Evolutionary conservation across 306 rosid genomes (phyloP).

Genomic region (Sesbania bispinosa): DNA sequence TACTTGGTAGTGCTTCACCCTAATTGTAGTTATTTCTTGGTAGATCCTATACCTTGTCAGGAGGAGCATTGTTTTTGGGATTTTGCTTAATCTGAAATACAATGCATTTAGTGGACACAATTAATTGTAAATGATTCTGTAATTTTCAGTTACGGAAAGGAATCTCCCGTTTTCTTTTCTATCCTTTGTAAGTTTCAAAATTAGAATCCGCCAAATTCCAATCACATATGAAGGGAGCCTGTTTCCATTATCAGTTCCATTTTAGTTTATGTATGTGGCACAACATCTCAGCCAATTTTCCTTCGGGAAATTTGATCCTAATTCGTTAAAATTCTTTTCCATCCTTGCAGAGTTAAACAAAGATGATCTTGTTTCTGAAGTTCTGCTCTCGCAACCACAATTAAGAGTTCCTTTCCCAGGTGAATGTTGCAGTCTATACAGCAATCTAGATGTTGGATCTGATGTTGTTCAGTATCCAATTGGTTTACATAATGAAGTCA

Average conservation of each 20-base stretch:
- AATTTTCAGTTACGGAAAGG: background rate
- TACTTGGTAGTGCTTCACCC: background rate
- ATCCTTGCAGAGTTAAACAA: conserved; percentile 47
- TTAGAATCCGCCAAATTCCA: background rate
- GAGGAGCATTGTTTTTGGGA: background rate
- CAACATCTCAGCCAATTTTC: conserved; percentile 1
- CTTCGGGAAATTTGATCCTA: background rate
- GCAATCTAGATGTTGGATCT: conserved; percentile 34
- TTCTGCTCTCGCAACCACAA: conserved; percentile 35
- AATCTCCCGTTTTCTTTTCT: background rate
- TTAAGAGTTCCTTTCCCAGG: conserved; percentile 38
- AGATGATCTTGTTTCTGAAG: conserved; percentile 44
- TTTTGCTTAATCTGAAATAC: conserved; percentile 4
- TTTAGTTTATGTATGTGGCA: background rate
- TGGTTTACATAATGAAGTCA: conserved; percentile 31
- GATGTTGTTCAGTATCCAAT: conserved; percentile 24
- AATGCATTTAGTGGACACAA: background rate
- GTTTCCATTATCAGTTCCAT: background rate
- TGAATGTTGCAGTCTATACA: conserved; percentile 29
- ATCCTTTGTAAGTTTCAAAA: background rate
- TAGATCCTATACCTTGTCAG: background rate
- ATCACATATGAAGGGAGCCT: background rate
- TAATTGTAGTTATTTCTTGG: background rate
- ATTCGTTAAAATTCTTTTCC: background rate
- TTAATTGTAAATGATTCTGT: background rate